Conservation (phyloP, 768 basidiomycete genomes). For the Terana coerulea region DNA sequence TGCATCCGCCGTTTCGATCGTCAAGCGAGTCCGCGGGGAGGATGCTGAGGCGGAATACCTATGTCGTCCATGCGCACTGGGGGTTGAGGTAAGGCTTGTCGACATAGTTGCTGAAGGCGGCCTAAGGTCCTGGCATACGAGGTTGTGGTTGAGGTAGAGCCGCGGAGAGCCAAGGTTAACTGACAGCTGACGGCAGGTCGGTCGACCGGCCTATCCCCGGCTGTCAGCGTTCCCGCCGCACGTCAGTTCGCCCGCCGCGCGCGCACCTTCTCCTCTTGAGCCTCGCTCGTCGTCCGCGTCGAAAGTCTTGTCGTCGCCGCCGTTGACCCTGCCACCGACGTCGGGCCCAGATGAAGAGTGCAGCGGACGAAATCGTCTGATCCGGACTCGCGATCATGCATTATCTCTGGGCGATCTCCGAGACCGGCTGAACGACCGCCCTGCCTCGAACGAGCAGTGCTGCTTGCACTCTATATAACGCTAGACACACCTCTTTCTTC, state of each 20-base stretch:
- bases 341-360: neutral
- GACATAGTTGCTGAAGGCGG: too few relatives aligned
- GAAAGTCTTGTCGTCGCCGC: too few relatives aligned
- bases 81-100: too few relatives aligned
- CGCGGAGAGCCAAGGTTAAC: neutral
- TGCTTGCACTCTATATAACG: slow-evolving; percentile 8
- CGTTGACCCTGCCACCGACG: neutral
- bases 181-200: neutral
- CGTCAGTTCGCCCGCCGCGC: neutral
- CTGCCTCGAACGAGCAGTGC: neutral
- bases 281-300: neutral
- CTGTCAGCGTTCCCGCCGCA: neutral
- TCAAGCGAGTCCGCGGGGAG: too few relatives aligned
- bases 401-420: slow-evolving; percentile 17
- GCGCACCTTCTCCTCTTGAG: neutral
- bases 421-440: neutral
- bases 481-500: slow-evolving; percentile 5
- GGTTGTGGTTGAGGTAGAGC: neutral
- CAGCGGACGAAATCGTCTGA: slow-evolving; percentile 1
- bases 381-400: slow-evolving; percentile 10
- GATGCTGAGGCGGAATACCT: too few relatives aligned
- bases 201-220: neutral
- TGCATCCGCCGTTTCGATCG: neutral
- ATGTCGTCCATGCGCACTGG: too few relatives aligned
- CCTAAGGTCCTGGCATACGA: too few relatives aligned